phyloP scores from a whole-genome alignment of 805 yeast genomes.

The Wickerhamiella musiphila region DNA sequence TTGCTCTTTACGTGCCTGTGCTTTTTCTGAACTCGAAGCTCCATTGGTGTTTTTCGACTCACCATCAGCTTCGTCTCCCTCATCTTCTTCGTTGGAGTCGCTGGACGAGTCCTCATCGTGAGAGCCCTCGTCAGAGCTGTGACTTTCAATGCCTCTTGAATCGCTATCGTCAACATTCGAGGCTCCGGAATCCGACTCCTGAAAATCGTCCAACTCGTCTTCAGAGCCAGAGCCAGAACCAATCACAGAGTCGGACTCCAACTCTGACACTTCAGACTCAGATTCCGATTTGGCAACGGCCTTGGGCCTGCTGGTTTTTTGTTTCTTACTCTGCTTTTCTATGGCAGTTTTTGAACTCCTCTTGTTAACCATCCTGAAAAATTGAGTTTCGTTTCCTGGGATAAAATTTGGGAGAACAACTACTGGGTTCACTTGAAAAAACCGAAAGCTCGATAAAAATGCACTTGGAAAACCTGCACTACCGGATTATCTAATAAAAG shows the following conservation, averaged over 20 bases:
- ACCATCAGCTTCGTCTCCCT: constrained; percentile 6
- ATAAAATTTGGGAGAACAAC: too few species aligned
- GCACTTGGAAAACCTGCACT: too few species aligned
- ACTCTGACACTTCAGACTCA: too few species aligned
- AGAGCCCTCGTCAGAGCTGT: constrained; percentile 9
- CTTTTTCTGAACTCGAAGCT: constrained; percentile 16
- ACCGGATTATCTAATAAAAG: not conserved
- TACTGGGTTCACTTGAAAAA: too few species aligned
- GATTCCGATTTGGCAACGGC: constrained; percentile 12
- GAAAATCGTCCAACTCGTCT: constrained; percentile 13
- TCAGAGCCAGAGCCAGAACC: constrained; percentile 4
- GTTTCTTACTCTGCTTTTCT: constrained; percentile 12
- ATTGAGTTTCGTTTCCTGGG: too few species aligned
- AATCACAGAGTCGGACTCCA: constrained; percentile 4
- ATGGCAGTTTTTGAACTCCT: not conserved
- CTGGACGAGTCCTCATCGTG: constrained; percentile 10
- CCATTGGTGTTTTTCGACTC: constrained; percentile 9
- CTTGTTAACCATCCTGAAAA: too few species aligned
- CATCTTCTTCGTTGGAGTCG: constrained; percentile 11
- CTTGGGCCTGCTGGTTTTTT: constrained; percentile 15
- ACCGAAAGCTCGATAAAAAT: too few species aligned
- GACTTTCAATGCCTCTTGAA: too few species aligned
- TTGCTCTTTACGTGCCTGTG: constrained; percentile 63
- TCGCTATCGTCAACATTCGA: not conserved
- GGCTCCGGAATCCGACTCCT: too few species aligned